phyloP scores from a whole-genome alignment of 2,329 filamentous ascomycete species.

The Xylariaceae sp. region DNA sequence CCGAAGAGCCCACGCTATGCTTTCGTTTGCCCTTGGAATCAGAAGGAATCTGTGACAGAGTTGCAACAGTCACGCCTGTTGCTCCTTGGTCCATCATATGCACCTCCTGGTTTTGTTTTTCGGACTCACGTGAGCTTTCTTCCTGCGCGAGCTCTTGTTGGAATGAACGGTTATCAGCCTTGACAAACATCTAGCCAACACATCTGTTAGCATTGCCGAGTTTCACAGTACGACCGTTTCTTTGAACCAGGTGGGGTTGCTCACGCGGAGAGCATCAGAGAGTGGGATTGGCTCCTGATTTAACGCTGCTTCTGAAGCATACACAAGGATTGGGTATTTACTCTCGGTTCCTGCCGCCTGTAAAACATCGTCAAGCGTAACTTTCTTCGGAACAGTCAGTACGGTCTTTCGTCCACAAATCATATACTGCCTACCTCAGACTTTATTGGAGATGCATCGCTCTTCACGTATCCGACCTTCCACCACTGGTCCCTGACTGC shows the following conservation, averaged over 20 bases:
- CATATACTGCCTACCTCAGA: constrained; percentile 43
- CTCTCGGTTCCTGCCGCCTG: constrained; percentile 46
- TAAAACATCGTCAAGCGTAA: constrained; percentile 43
- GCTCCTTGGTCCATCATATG: constrained; percentile 9
- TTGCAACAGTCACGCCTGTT: constrained; percentile 17
- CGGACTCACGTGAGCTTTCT: constrained; percentile 4
- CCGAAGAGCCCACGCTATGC: constrained; percentile 30
- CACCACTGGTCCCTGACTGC: constrained; percentile 50
- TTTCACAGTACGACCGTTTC: background rate
- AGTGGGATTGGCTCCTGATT: constrained; percentile 35
- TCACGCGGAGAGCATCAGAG: constrained; percentile 37
- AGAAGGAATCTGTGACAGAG: constrained; percentile 18
- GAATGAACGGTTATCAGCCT: constrained; percentile 50
- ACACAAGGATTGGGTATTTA: constrained; percentile 47
- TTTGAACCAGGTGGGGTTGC: constrained; percentile 7
- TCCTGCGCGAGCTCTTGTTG: constrained; percentile 46
- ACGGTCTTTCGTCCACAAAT: background rate
- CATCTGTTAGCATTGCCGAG: constrained; percentile 20
- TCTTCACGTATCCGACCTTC: constrained; percentile 44
- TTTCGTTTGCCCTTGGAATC: constrained; percentile 25
- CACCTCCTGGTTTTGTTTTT: constrained; percentile 18
- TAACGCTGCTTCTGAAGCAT: constrained; percentile 50
- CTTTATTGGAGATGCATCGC: constrained; percentile 41
- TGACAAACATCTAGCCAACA: constrained; percentile 44
- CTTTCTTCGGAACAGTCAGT: constrained; percentile 40